Conservation (phyloP, 441 rosid species). For the Jatropha multifida region DNA sequence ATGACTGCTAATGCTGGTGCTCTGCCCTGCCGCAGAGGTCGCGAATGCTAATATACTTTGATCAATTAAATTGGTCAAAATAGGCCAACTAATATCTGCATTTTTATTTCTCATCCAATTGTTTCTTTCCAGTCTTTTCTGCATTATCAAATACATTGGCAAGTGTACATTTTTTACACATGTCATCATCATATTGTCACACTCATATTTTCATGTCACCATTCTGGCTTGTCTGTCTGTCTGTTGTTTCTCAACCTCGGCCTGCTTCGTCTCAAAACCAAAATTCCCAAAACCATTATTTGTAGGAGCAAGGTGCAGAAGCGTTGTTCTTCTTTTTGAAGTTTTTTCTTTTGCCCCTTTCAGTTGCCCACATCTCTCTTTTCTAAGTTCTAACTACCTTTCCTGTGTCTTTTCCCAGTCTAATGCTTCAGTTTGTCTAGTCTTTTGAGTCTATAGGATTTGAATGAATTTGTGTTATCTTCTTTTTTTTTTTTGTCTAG, state of each 20-base stretch:
- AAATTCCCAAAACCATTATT: slow-evolving; percentile 7
- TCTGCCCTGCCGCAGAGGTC: slow-evolving; percentile 60
- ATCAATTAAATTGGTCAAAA: slow-evolving; percentile 24
- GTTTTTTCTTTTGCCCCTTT: slow-evolving; percentile 5
- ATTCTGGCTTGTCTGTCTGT: slow-evolving; percentile 17
- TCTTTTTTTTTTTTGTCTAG: slow-evolving; percentile 27
- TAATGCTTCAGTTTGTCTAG: slow-evolving; percentile 28
- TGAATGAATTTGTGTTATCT: slow-evolving; percentile 37
- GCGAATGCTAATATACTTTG: slow-evolving; percentile 44
- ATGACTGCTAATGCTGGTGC: slow-evolving; percentile 76
- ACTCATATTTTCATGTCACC: neutral
- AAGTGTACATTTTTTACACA: slow-evolving; percentile 57
- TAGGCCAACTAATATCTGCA: slow-evolving; percentile 21
- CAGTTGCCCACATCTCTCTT: neutral
- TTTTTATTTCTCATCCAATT: slow-evolving; percentile 27
- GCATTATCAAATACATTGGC: slow-evolving; percentile 35
- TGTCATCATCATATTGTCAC: slow-evolving; percentile 32
- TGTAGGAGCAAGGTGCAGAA: slow-evolving; percentile 54
- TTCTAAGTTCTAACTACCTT: slow-evolving; percentile 22
- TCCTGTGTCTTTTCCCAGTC: slow-evolving; percentile 4
- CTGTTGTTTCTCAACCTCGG: slow-evolving; percentile 69
- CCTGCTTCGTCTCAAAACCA: slow-evolving; percentile 49
- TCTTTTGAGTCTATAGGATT: slow-evolving; percentile 37
- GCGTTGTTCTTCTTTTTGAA: slow-evolving; percentile 49
- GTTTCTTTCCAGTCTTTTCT: slow-evolving; percentile 26